Evolutionary conservation across 148 eudicot species (phyloP).

Genomic region (Rhododendron griersonianum): DNA sequence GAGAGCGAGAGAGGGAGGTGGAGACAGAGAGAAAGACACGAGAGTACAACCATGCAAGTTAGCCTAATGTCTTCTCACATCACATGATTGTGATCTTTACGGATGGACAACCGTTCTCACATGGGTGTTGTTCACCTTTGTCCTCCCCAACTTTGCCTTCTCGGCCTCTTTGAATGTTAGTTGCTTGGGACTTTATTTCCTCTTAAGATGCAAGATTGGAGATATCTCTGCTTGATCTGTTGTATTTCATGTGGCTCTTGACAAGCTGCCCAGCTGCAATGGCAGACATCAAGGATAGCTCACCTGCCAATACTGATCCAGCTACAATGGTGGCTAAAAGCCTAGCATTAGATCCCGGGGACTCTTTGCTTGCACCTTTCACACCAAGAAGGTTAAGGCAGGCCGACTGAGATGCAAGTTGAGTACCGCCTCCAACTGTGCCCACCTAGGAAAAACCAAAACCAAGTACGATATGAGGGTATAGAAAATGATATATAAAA

Average conservation of each 20-base stretch:
- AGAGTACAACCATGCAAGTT: background rate
- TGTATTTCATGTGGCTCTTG: slow-evolving; percentile 40
- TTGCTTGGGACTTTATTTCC: background rate
- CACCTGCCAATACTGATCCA: slow-evolving; percentile 38
- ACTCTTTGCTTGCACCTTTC: slow-evolving; percentile 27
- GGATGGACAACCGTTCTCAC: slow-evolving; percentile 10
- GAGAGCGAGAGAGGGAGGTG: background rate
- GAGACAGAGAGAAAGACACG: background rate
- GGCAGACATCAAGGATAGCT: slow-evolving; percentile 40
- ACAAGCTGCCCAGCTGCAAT: slow-evolving; percentile 37
- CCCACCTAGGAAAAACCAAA: slow-evolving; percentile 24
- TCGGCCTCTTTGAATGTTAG: background rate
- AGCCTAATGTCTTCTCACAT: background rate
- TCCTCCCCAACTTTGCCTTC: background rate
- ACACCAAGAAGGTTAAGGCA: slow-evolving; percentile 38
- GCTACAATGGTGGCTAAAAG: slow-evolving; percentile 34
- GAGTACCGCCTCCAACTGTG: slow-evolving; percentile 40
- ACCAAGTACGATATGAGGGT: background rate
- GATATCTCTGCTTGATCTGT: slow-evolving; percentile 36
- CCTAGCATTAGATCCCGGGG: slow-evolving; percentile 35
- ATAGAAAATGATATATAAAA: background rate
- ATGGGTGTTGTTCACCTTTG: background rate
- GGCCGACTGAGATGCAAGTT: slow-evolving; percentile 37
- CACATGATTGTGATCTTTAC: slow-evolving; percentile 18
- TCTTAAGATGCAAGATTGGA: slow-evolving; percentile 16